These are phyloP conservation scores for Candida manassasensis DNA, from an alignment of 805 yeast species.

Conservation along the genomic window DNA sequence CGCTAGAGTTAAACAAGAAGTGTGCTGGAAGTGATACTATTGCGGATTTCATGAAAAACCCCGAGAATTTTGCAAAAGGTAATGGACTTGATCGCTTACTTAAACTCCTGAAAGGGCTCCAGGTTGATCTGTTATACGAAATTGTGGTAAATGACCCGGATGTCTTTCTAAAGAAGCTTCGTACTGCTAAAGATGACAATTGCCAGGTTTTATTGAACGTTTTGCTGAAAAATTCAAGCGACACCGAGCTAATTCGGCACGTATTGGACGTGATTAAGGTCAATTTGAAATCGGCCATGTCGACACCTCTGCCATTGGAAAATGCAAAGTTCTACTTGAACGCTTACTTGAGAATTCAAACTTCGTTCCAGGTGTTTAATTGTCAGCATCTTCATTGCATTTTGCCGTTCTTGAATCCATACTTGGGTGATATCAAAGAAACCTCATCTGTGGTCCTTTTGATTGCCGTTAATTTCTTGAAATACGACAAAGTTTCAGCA, in stretches of 20 bases:
- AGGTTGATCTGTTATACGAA: constrained; percentile 11
- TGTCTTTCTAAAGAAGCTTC: constrained; percentile 13
- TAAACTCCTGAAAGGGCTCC: constrained; percentile 7
- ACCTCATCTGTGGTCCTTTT: constrained; percentile 16
- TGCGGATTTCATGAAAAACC: constrained; percentile 4
- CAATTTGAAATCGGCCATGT: constrained; percentile 4
- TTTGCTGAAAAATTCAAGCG: constrained; percentile 3
- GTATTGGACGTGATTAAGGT: not conserved
- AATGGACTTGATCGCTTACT: constrained; percentile 3
- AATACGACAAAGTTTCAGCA: constrained; percentile 12
- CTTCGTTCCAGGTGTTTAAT: constrained; percentile 15
- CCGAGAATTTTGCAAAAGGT: not conserved
- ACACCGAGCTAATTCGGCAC: not conserved
- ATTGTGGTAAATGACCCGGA: constrained; percentile 15
- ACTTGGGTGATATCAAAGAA: constrained; percentile 9
- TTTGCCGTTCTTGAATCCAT: constrained; percentile 15
- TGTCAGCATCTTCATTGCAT: constrained; percentile 19
- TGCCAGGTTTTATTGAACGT: constrained; percentile 14
- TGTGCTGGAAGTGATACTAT: not conserved
- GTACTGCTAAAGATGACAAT: constrained; percentile 12
- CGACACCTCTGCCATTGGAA: not conserved
- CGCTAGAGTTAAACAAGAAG: constrained; percentile 1
- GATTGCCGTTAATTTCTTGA: constrained; percentile 18
- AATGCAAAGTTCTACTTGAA: constrained; percentile 11
- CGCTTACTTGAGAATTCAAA: constrained; percentile 16